Conservation (phyloP, 805 yeast genomes). For the Wickerhamiella dianesei region DNA sequence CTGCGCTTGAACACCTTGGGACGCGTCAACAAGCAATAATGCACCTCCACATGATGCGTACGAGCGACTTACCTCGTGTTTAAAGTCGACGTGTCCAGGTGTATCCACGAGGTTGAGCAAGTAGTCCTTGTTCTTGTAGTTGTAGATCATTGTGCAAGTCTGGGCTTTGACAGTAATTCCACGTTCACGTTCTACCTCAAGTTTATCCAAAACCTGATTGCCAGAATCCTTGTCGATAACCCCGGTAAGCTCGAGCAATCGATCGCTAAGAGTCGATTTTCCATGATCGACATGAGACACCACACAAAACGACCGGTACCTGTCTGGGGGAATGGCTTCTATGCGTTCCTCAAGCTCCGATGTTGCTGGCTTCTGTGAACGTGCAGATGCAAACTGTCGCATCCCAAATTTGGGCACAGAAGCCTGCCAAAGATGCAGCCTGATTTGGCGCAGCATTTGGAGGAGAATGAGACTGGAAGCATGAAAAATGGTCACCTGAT, state of each 20-base stretch:
- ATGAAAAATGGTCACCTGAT: background rate
- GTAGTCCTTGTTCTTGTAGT: slow-evolving; percentile 55
- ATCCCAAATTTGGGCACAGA: background rate
- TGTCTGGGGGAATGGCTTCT: slow-evolving; percentile 62
- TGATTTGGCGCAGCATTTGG: background rate
- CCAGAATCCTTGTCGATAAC: slow-evolving; percentile 59
- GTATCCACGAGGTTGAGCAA: slow-evolving; percentile 86
- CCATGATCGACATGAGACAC: slow-evolving; percentile 94
- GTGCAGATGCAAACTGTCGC: background rate
- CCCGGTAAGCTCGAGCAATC: slow-evolving; percentile 76
- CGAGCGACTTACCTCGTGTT: slow-evolving; percentile 85
- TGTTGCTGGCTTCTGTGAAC: slow-evolving; percentile 4
- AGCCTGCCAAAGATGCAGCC: background rate
- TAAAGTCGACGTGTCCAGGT: slow-evolving; percentile 94
- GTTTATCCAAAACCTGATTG: slow-evolving; percentile 74
- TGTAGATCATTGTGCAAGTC: slow-evolving; percentile 86
- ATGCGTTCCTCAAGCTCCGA: slow-evolving; percentile 35
- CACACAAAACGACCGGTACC: slow-evolving; percentile 81
- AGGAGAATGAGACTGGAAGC: no score
- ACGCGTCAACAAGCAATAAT: slow-evolving; percentile 75
- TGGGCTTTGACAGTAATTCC: slow-evolving; percentile 97
- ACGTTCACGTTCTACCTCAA: slow-evolving; percentile 90
- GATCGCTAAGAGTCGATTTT: slow-evolving; percentile 66
- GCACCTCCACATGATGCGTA: slow-evolving; percentile 97
- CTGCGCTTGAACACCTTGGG: slow-evolving; percentile 95